Base-by-base conservation (phyloP, 192 early-diverging fungal genomes). In the Coemansia aciculifera region DNA sequence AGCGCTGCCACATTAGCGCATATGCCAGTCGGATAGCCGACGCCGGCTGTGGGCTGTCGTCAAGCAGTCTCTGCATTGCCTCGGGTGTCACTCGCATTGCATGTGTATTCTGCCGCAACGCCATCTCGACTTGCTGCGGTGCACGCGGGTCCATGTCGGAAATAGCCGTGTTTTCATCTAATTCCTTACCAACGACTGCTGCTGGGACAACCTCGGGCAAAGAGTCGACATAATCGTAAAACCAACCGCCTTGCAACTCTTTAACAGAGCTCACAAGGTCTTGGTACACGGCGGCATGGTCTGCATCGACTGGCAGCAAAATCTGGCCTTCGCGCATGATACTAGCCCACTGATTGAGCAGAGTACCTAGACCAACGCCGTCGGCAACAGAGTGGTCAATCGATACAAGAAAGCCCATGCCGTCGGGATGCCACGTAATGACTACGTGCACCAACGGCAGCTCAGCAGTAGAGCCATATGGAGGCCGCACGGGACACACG, bases 1-100 rank as follows among this genome's bases (percentile, higher is more conserved):
- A 75, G 12, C 78, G 70, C 63, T 80, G 73, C 78, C 78, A 80
- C 37, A 80, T 29, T 3, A 80, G 67, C 21, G 78, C 78, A 43
- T 80, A 80, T 3, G 64, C 69, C n/a, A 80, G 63, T 31, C 73
- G 63, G 34, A 80, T 80, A 11, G 27, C 66, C 13, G 78, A 49
- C 3, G 68, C 44, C 4, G 64, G 60, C 32, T 27, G 17, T 6
- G 29, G 42, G 42, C 21, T 63, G 44, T 75, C 69, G 10, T 23
- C 13, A 15, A 60, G 32, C 19, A 80, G 64, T 0, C 36, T 56
- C 2, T 59, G 23, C 34, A 80, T 69, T 2, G 66, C 29, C 12
- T 63, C 66, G 15, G 66, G 62, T 9, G 69, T 75, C 10, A 80
- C 52, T 3, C 62, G 66, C 15, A 80, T 23, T 23, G 40, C 9